Evolutionary conservation across 2,329 filamentous ascomycete genomes (phyloP).

Genomic region (Phyllosticta citriasiana): DNA sequence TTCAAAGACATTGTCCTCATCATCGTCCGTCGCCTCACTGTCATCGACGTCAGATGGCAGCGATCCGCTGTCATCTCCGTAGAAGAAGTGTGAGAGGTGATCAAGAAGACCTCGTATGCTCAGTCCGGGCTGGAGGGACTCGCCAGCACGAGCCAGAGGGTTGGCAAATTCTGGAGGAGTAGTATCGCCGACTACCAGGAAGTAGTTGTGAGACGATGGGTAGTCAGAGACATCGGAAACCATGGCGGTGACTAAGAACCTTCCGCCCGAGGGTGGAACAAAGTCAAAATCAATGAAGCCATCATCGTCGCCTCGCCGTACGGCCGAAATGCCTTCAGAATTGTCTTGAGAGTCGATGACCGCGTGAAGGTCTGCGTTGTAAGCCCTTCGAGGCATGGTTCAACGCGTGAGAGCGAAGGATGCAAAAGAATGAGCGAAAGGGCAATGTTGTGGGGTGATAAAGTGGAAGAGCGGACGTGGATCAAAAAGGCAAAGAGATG

Average conservation of each 20-base stretch:
- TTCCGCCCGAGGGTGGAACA: conserved; percentile 22
- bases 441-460: neutral
- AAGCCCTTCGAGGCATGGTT: conserved; percentile 57
- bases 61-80: conserved; percentile 23
- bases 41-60: conserved; percentile 1
- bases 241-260: conserved; percentile 30
- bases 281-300: conserved; percentile 60
- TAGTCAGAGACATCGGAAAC: conserved; percentile 49
- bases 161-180: conserved; percentile 32
- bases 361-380: conserved; percentile 48
- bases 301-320: conserved; percentile 58
- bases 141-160: conserved; percentile 37
- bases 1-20: neutral
- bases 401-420: neutral
- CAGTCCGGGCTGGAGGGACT: conserved; percentile 30
- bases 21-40: neutral
- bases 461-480: neutral
- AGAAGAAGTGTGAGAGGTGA: conserved; percentile 36
- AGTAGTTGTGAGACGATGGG: conserved; percentile 46
- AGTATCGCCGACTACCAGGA: conserved; percentile 44
- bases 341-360: conserved; percentile 31
- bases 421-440: neutral
- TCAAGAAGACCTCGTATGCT: conserved; percentile 36
- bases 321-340: conserved; percentile 37
- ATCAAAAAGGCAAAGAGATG: too few species aligned